phyloP scores from a whole-genome alignment of 805 yeast genomes.

The Jamesozyma gamospora region DNA sequence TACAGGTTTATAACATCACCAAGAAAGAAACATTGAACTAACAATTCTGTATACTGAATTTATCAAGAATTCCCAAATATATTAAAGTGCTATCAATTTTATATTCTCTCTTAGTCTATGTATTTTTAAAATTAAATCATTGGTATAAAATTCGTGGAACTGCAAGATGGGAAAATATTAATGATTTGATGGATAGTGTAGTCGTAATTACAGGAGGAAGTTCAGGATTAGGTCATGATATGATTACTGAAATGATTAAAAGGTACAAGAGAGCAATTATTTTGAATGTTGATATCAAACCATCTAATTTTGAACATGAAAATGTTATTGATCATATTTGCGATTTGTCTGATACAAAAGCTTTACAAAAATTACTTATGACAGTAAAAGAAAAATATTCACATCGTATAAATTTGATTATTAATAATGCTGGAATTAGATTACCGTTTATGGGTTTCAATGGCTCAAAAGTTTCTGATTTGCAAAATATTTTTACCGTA shows the following conservation, averaged over 20 bases:
- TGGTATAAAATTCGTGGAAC: conserved; percentile 6
- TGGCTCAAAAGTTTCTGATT: conserved; percentile 30
- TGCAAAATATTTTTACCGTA: conserved; percentile 49
- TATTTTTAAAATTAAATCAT: conserved; percentile 4
- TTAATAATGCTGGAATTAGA: conserved; percentile 79
- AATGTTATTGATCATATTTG: conserved; percentile 44
- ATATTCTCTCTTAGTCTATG: conserved; percentile 8
- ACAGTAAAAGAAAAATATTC: conserved; percentile 40
- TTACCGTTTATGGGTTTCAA: conserved; percentile 40
- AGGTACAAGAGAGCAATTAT: conserved; percentile 17
- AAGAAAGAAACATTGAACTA: neutral
- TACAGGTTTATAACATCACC: neutral
- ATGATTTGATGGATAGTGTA: conserved; percentile 2
- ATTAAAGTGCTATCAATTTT: neutral
- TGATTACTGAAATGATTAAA: conserved; percentile 15
- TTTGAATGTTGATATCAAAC: conserved; percentile 19
- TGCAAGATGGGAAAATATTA: conserved; percentile 6
- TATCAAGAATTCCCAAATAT: neutral
- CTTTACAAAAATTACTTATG: conserved; percentile 11
- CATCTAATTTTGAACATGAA: conserved; percentile 1
- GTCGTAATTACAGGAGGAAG: conserved; percentile 32
- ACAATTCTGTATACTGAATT: no score
- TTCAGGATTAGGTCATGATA: conserved; percentile 28
- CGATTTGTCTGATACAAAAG: conserved; percentile 46
- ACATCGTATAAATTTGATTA: conserved; percentile 43